phyloP scores from a whole-genome alignment of 139 green algal genomes.

The Chlorella sorokiniana region DNA sequence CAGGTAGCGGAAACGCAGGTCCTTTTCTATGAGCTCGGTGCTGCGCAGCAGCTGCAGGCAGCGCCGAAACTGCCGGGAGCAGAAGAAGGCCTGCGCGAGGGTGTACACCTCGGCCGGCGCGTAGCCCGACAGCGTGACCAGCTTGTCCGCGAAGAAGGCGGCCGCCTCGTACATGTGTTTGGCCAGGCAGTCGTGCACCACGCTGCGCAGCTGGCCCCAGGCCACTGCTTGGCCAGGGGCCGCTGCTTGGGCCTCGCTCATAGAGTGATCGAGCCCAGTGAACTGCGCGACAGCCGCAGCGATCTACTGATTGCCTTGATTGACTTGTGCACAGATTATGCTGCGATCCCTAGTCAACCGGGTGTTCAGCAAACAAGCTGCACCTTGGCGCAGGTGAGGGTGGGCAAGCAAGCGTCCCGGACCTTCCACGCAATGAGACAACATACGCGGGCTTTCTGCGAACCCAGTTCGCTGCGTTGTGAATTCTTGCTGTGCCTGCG shows the following conservation, averaged over 20 bases:
- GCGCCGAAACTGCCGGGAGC: constrained; percentile 72
- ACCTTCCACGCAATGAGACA: no score
- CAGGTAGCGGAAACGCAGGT: constrained; percentile 75
- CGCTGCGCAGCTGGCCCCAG: neutral
- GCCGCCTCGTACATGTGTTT: constrained; percentile 90
- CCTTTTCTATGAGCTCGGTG: constrained; percentile 55
- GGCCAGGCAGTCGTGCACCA: constrained; percentile 88
- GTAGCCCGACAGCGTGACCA: constrained; percentile 74
- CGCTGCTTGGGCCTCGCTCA: neutral
- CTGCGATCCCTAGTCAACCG: no score
- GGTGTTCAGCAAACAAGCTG: no score
- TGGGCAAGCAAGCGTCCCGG: no score
- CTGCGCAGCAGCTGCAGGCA: constrained; percentile 71
- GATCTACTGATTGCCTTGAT: no score
- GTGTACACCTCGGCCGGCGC: constrained; percentile 79
- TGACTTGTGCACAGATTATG: no score
- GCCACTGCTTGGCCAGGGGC: neutral
- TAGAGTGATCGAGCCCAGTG: no score
- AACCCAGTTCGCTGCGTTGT: no score
- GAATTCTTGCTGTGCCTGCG: no score
- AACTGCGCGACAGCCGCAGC: no score
- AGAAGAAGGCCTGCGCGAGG: constrained; percentile 82
- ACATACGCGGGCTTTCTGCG: no score
- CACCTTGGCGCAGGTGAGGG: no score
- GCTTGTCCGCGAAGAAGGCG: constrained; percentile 96